Evolutionary conservation across 1,139 yeast genomes (phyloP), one percentile per base, ranked within the genome.

Genomic region (Tardiomyces blankii): DNA sequence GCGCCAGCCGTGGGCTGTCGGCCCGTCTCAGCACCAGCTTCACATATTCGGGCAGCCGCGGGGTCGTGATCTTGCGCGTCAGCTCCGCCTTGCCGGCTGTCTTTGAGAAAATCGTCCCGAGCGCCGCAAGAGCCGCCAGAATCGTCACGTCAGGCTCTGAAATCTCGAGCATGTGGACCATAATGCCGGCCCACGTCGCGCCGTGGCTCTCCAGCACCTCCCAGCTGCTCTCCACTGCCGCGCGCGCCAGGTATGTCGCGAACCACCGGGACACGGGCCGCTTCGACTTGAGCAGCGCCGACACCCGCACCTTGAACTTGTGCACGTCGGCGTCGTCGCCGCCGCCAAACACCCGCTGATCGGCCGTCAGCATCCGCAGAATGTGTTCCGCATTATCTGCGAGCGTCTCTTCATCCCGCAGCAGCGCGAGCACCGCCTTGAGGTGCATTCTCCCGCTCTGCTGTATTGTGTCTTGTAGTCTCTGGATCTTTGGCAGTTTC

Each of bases 11-110:
- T 3, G 35, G 35, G 16, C 16, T 30, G 9, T 14, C 16, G 16
- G 35, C 35, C 35, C 16, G n/a, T 14, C 16, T 60, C 47, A 85
- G 59, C 52, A 82, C 70, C 6, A 75, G 64, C 18, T 77, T 69
- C 47, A 85, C 75, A 40, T 83, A 77, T 2, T 71, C 67, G 12
- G 87, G 78, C 45, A 89, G 67, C 53, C 80, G 80, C 3, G 96
- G 95, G 1, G 95, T 85, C 49, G 88, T 72, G 7, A 84, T 70
- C 57, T 88, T 96, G 60, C 97, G 75, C 2, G 94, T 82, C 43
- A 89, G 69, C 1, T 89, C 80, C 1, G 95, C 87, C 58, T 88
- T 88, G 2, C 88, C 93, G 61, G 83, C 75, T 48, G 85, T 81
- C 41, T 70, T 66, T 40, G 68, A 64, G 55, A 82, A 75, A 23